Percentiles rank a stretch among this genome's conserved stretches.
Conservation (phyloP, 108 stramenopile species). For the Nitzschia putrida region DNA sequence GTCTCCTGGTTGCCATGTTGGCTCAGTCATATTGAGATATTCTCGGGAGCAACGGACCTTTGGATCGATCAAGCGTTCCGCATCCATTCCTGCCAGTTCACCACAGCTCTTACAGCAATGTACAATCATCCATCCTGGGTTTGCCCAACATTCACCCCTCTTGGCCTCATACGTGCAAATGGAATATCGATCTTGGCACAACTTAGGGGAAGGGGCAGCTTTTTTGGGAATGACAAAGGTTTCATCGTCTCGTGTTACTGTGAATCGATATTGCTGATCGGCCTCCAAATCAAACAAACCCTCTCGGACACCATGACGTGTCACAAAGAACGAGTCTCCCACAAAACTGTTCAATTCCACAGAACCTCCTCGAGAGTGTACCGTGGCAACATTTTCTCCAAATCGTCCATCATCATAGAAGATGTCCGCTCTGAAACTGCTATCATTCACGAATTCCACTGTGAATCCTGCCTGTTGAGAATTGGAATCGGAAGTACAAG, state of each 20-base stretch:
- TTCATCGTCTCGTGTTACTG: constrained; percentile 14
- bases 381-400: constrained; percentile 37
- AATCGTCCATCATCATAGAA: constrained; percentile 54
- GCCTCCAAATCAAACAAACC: constrained; percentile 40
- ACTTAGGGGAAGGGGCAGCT: constrained; percentile 45
- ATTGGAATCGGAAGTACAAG: no score
- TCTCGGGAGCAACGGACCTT: constrained; percentile 51
- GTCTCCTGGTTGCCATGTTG: constrained; percentile 66
- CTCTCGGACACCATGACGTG: constrained; percentile 62
- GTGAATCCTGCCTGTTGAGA: no score
- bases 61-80: constrained; percentile 47
- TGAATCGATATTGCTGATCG: constrained; percentile 40
- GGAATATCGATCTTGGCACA: constrained; percentile 54
- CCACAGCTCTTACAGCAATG: constrained; percentile 66
- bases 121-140: constrained; percentile 69
- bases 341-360: neutral
- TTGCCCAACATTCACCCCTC: constrained; percentile 39
- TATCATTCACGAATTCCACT: constrained; percentile 7
- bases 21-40: constrained; percentile 50
- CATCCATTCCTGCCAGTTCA: constrained; percentile 37
- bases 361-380: constrained; percentile 28
- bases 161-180: constrained; percentile 35
- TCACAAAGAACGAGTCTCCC: constrained; percentile 57
- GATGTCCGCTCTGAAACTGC: constrained; percentile 43
- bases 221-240: constrained; percentile 37